Percentiles rank a stretch among this genome's conserved stretches.
These are phyloP conservation scores for Tylopilus subfusipes DNA, from an alignment of 768 basidiomycete species.

Conservation along the genomic window DNA sequence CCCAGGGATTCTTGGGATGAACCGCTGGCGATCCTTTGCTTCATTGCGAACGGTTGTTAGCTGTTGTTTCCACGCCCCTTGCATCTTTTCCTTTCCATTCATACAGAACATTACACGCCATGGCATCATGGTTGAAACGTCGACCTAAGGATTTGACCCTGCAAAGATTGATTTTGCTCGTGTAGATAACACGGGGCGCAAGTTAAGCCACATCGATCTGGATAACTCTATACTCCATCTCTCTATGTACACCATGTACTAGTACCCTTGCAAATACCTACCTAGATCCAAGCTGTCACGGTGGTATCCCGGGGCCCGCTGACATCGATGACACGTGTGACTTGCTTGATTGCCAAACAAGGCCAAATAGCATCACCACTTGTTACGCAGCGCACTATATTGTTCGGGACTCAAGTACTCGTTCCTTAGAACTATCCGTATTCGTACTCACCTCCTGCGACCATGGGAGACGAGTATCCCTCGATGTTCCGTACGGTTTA, in stretches of 20 bases:
- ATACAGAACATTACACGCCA: background rate
- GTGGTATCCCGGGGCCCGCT: too few relatives aligned
- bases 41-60: conserved; percentile 29
- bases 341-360: conserved; percentile 17
- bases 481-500: conserved; percentile 67
- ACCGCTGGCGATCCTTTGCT: conserved; percentile 34
- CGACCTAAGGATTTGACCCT: background rate
- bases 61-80: conserved; percentile 30
- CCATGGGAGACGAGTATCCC: conserved; percentile 78
- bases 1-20: conserved; percentile 28
- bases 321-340: background rate
- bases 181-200: background rate
- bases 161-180: background rate
- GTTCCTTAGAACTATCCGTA: background rate
- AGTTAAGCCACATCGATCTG: background rate
- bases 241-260: background rate
- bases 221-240: background rate
- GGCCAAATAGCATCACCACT: conserved; percentile 13
- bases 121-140: background rate
- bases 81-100: conserved; percentile 1
- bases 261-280: background rate
- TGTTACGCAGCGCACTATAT: background rate
- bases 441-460: background rate
- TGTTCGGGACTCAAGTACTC: background rate
- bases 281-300: background rate